These are phyloP conservation scores for Phytopythium vexans DNA, from an alignment of 352 stramenopile species.

Conservation along the genomic window DNA sequence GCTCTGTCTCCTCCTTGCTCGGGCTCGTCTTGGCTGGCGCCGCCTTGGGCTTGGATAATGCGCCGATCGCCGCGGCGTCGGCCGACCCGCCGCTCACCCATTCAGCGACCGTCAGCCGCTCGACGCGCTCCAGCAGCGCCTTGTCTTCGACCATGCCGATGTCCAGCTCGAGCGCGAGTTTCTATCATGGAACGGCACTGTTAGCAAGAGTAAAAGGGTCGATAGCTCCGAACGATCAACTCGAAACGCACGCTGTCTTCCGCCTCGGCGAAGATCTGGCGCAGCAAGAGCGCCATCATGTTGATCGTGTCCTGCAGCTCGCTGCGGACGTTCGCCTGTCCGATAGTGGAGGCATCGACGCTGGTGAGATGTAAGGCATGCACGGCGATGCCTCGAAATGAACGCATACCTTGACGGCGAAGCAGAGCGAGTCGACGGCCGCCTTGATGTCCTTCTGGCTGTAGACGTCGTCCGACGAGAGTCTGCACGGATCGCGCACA, in stretches of 20 bases:
- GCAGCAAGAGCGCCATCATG: slow-evolving; percentile 83
- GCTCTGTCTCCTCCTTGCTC: slow-evolving; percentile 13
- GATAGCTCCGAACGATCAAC: neutral
- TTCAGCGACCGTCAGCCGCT: slow-evolving; percentile 72
- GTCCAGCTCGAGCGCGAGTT: slow-evolving; percentile 63
- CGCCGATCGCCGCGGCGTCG: slow-evolving; percentile 17
- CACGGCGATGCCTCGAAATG: slow-evolving; percentile 5
- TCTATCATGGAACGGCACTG: slow-evolving; percentile 17
- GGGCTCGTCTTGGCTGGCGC: slow-evolving; percentile 15
- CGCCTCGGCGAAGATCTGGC: slow-evolving; percentile 72
- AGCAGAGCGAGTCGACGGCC: slow-evolving; percentile 71
- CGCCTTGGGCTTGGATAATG: slow-evolving; percentile 13
- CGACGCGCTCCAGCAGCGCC: slow-evolving; percentile 69
- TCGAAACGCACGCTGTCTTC: slow-evolving; percentile 46
- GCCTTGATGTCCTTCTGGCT: slow-evolving; percentile 82
- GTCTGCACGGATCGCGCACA: slow-evolving; percentile 12
- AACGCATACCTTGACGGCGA: slow-evolving; percentile 53
- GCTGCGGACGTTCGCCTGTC: slow-evolving; percentile 64
- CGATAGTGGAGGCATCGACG: neutral
- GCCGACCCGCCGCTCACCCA: slow-evolving; percentile 46
- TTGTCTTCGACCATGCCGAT: slow-evolving; percentile 73
- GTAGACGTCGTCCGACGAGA: slow-evolving; percentile 80
- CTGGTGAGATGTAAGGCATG: neutral
- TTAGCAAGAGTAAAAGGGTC: neutral
- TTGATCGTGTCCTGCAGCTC: slow-evolving; percentile 84